These are phyloP conservation scores for Diaporthe sp. DNA, from an alignment of 2,329 filamentous ascomycete species.

Conservation along the genomic window DNA sequence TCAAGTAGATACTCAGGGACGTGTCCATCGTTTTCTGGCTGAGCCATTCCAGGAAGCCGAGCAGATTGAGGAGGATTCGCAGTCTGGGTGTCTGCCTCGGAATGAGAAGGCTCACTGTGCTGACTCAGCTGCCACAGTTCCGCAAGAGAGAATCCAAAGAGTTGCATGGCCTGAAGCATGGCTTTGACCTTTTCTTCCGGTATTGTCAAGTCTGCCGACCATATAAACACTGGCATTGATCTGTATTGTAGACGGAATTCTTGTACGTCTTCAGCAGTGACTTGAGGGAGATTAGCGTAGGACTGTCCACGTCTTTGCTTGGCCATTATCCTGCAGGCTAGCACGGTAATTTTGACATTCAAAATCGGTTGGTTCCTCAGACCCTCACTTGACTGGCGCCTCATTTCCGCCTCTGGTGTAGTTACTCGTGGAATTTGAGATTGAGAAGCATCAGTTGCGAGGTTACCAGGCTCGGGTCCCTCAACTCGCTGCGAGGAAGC, in stretches of 20 bases:
- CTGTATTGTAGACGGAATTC: background rate
- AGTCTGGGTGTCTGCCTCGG: background rate
- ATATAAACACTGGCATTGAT: background rate
- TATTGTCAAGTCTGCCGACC: background rate
- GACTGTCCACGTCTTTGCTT: background rate
- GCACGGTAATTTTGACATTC: background rate
- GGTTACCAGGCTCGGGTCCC: background rate
- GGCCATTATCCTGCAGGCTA: background rate
- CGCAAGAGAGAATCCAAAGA: background rate
- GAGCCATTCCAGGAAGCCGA: background rate
- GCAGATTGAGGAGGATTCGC: background rate
- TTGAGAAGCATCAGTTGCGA: background rate
- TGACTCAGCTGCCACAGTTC: background rate
- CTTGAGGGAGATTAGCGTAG: background rate
- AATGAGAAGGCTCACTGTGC: background rate
- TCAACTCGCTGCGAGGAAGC: background rate
- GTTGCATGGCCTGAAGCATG: background rate
- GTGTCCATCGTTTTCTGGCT: background rate
- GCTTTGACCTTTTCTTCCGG: background rate
- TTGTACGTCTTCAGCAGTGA: background rate
- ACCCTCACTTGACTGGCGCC: rapidly evolving
- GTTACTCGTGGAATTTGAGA: background rate
- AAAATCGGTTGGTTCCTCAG: background rate
- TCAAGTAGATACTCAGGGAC: conserved; percentile 24
- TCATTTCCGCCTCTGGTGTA: background rate